Conservation (phyloP, 768 basidiomycete genomes). For the Boletus pseudopeckii region DNA sequence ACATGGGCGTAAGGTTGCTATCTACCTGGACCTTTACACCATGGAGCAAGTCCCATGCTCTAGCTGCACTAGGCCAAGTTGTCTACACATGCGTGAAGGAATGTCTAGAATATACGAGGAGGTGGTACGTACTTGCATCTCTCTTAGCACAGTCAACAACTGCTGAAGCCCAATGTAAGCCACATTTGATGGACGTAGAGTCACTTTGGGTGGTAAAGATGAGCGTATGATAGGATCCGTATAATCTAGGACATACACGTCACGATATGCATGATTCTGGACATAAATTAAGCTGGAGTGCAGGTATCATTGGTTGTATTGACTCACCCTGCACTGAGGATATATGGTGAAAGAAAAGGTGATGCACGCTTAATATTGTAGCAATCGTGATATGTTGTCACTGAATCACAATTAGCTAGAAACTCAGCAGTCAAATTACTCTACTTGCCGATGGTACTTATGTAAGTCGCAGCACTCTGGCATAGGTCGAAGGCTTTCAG, state of each 20-base stretch:
- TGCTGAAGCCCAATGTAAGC: conserved; percentile 64
- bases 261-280: conserved; percentile 76
- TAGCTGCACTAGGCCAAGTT: conserved; percentile 68
- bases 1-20: conserved; percentile 34
- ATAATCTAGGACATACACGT: conserved; percentile 47
- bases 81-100: conserved; percentile 36
- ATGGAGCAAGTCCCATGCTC: conserved; percentile 63
- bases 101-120: neutral
- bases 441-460: conserved; percentile 60
- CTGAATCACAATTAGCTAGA: conserved; percentile 27
- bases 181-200: conserved; percentile 64
- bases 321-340: conserved; percentile 69
- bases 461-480: conserved; percentile 67
- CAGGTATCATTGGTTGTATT: neutral
- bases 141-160: conserved; percentile 58
- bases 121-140: conserved; percentile 54
- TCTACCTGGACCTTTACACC: conserved; percentile 59
- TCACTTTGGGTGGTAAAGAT: conserved; percentile 44
- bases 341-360: conserved; percentile 65
- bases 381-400: conserved; percentile 54
- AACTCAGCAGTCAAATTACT: neutral
- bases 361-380: conserved; percentile 60
- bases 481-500: conserved; percentile 73
- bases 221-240: neutral
- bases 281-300: conserved; percentile 1